Evolutionary conservation across 169 alveolate genomes (phyloP).

Genomic region (Plasmodium knowlesi): DNA sequence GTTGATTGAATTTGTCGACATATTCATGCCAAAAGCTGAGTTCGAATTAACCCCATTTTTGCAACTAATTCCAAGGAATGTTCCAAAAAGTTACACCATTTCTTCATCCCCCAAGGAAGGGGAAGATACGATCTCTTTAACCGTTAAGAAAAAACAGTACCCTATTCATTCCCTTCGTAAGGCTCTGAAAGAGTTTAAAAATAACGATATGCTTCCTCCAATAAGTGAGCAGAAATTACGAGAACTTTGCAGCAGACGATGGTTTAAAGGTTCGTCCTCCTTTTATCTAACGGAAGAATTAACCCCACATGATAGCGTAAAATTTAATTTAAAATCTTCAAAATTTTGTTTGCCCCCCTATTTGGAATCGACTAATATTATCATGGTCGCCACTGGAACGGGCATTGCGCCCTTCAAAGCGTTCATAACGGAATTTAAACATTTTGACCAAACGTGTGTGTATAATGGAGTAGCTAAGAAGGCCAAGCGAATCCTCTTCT

Average conservation of each 20-base stretch:
- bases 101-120: conserved; percentile 84
- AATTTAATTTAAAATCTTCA: conserved; percentile 44
- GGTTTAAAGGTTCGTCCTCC: conserved; percentile 71
- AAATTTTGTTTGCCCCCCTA: conserved; percentile 48
- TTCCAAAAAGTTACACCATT: conserved; percentile 85
- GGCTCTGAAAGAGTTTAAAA: conserved; percentile 62
- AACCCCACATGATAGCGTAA: conserved; percentile 23
- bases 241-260: conserved; percentile 44
- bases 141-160: conserved; percentile 67
- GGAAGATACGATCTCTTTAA: conserved; percentile 32
- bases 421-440: conserved; percentile 63
- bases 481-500: conserved; percentile 58
- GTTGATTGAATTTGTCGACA: conserved; percentile 81
- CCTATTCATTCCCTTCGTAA: conserved; percentile 69
- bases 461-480: conserved; percentile 10
- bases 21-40: conserved; percentile 79
- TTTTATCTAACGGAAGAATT: conserved; percentile 69
- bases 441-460: conserved; percentile 30
- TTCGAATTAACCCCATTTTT: conserved; percentile 85
- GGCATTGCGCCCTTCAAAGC: conserved; percentile 85
- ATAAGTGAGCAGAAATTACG: conserved; percentile 55
- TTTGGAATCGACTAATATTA: conserved; percentile 50
- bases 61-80: conserved; percentile 84
- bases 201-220: conserved; percentile 58
- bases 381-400: conserved; percentile 85